These are phyloP conservation scores for Daldinia childiae DNA, from an alignment of 495 filamentous ascomycete species.

Conservation along the genomic window DNA sequence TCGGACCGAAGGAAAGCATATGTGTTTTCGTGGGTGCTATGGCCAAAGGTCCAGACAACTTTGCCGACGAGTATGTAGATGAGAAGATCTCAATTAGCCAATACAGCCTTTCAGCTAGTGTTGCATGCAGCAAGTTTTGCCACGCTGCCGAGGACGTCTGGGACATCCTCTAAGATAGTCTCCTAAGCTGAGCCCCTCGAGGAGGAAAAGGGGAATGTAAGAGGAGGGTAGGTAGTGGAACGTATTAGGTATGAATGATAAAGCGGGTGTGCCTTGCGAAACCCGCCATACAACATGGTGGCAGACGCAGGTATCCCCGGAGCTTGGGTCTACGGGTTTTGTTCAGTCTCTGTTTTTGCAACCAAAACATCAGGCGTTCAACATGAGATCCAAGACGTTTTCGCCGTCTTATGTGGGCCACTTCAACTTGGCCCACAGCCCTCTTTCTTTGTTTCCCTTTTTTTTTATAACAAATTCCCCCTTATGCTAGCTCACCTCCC, in stretches of 20 bases:
- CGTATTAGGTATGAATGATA: slow-evolving; percentile 42
- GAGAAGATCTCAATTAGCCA: slow-evolving; percentile 98
- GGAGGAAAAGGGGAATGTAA: slow-evolving; percentile 28
- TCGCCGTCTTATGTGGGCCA: slow-evolving; percentile 69
- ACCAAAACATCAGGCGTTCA: slow-evolving; percentile 83
- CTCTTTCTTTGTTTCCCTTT: slow-evolving; percentile 49
- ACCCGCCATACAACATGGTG: slow-evolving; percentile 61
- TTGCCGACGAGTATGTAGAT: slow-evolving; percentile 93
- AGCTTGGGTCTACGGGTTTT: slow-evolving; percentile 60
- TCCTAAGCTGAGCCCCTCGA: slow-evolving; percentile 16
- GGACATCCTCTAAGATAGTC: slow-evolving; percentile 77
- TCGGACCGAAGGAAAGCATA: slow-evolving; percentile 86
- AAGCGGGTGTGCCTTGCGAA: slow-evolving; percentile 37
- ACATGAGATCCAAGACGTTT: slow-evolving; percentile 78
- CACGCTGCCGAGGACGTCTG: slow-evolving; percentile 97
- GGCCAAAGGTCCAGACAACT: slow-evolving; percentile 95
- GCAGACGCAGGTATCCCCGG: slow-evolving; percentile 49
- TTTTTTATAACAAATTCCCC: slow-evolving; percentile 12
- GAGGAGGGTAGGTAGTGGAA: slow-evolving; percentile 39
- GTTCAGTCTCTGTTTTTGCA: slow-evolving; percentile 79
- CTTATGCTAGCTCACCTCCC: background rate
- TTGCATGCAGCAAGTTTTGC: slow-evolving; percentile 99
- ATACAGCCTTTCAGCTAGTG: slow-evolving; percentile 94
- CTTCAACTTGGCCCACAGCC: slow-evolving; percentile 71
- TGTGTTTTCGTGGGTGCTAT: slow-evolving; percentile 98